Evolutionary conservation across 116 monocot species (phyloP).

Genomic region (Dioscorea cayenensis): DNA sequence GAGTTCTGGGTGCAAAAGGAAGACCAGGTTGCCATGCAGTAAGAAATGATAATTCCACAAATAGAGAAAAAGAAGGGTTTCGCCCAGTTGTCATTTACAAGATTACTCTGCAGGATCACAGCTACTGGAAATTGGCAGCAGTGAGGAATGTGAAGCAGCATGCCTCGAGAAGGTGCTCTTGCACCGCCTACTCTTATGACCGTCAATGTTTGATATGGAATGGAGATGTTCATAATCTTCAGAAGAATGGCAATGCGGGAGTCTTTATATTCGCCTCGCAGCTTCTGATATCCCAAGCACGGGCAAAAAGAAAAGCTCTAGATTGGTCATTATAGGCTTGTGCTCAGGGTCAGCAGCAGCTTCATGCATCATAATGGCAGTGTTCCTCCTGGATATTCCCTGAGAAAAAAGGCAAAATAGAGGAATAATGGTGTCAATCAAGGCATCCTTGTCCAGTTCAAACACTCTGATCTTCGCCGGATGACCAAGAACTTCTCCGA

Average conservation of each 20-base stretch:
- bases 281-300: slow-evolving; percentile 3
- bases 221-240: slow-evolving; percentile 3
- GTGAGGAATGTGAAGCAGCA: neutral
- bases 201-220: slow-evolving; percentile 9
- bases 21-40: slow-evolving; percentile 8
- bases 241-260: neutral
- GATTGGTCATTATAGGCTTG: neutral
- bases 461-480: slow-evolving; percentile 13
- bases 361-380: neutral
- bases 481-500: slow-evolving; percentile 24
- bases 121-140: neutral
- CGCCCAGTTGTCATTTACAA: neutral
- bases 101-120: slow-evolving; percentile 5
- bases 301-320: neutral
- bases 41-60: neutral
- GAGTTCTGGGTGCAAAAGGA: slow-evolving; percentile 8
- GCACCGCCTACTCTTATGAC: slow-evolving; percentile 14
- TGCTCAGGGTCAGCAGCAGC: neutral
- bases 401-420: neutral
- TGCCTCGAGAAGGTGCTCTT: slow-evolving; percentile 24
- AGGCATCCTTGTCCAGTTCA: slow-evolving; percentile 9
- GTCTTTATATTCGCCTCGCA: slow-evolving; percentile 8
- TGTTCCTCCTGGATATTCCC: slow-evolving; percentile 1
- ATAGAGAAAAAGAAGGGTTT: slow-evolving; percentile 10
- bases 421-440: neutral